Conservation (phyloP, 768 basidiomycete species). For the Mycena olivaceomarginata region DNA sequence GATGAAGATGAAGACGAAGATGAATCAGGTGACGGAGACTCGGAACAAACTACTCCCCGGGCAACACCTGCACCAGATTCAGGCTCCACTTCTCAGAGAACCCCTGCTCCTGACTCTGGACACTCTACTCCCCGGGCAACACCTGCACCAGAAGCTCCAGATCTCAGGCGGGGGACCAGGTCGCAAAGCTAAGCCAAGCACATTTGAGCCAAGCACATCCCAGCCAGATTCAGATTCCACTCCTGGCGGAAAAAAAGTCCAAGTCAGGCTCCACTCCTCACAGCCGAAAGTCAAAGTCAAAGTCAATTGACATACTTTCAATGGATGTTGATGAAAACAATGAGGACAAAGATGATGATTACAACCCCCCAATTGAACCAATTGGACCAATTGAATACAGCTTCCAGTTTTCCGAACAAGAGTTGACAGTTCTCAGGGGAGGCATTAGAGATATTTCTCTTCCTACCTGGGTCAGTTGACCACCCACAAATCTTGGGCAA, state of each 20-base stretch:
- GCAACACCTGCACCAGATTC: background rate
- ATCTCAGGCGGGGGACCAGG: background rate
- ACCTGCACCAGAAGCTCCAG: background rate
- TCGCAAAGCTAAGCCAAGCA: too few species aligned
- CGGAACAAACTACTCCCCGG: background rate
- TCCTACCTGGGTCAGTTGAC: slow-evolving; percentile 39
- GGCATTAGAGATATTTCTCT: slow-evolving; percentile 30
- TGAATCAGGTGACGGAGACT: too few species aligned
- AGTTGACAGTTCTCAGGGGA: background rate
- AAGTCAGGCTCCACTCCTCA: too few species aligned
- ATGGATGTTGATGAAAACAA: background rate
- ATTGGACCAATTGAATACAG: background rate
- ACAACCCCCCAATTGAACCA: background rate
- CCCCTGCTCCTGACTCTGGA: background rate
- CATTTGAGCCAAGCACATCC: too few species aligned
- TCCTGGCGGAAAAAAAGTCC: too few species aligned
- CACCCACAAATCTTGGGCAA: slow-evolving; percentile 47
- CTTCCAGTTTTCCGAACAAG: background rate
- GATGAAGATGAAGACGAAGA: background rate
- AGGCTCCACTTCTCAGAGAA: background rate
- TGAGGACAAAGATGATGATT: background rate
- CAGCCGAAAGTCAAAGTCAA: background rate
- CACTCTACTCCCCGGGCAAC: background rate
- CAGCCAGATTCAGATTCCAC: too few species aligned
- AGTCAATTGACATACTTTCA: background rate